A percentile compares a stretch with the other conserved stretches of the same genome.
Conservation (phyloP, 805 yeast species). For the Yamadazyma sp. region DNA sequence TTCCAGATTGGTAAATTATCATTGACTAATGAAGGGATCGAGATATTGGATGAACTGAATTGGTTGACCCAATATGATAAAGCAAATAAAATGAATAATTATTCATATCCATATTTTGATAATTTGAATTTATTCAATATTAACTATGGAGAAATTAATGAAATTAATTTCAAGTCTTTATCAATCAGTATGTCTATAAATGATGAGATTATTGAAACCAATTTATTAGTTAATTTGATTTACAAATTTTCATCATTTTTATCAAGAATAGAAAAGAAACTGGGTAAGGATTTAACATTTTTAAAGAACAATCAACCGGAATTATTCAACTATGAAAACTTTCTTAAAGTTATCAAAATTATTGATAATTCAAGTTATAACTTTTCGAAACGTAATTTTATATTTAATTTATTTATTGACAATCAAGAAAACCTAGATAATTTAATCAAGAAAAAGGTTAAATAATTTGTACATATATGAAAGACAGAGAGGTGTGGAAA, state of each 20-base stretch:
- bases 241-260: slow-evolving; percentile 48
- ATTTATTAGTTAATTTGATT: slow-evolving; percentile 31
- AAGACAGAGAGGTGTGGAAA: no score
- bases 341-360: slow-evolving; percentile 48
- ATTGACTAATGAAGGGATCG: slow-evolving; percentile 73
- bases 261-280: slow-evolving; percentile 47
- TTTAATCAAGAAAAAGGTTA: slow-evolving; percentile 8
- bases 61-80: slow-evolving; percentile 46
- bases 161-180: slow-evolving; percentile 1
- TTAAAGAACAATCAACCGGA: slow-evolving; percentile 50
- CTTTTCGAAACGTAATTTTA: slow-evolving; percentile 58
- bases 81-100: slow-evolving; percentile 12
- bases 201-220: slow-evolving; percentile 10
- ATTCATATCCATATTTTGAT: slow-evolving; percentile 19
- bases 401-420: slow-evolving; percentile 59
- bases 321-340: slow-evolving; percentile 53
- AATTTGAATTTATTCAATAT: slow-evolving; percentile 5
- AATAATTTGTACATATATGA: no score
- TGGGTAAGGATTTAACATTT: slow-evolving; percentile 54
- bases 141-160: slow-evolving; percentile 5
- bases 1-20: slow-evolving; percentile 74
- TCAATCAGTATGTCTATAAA: slow-evolving; percentile 7
- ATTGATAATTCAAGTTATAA: slow-evolving; percentile 60
- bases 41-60: slow-evolving; percentile 74
- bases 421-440: slow-evolving; percentile 27